phyloP scores from a whole-genome alignment of 345 rosid genomes.

The Punica granatum region DNA sequence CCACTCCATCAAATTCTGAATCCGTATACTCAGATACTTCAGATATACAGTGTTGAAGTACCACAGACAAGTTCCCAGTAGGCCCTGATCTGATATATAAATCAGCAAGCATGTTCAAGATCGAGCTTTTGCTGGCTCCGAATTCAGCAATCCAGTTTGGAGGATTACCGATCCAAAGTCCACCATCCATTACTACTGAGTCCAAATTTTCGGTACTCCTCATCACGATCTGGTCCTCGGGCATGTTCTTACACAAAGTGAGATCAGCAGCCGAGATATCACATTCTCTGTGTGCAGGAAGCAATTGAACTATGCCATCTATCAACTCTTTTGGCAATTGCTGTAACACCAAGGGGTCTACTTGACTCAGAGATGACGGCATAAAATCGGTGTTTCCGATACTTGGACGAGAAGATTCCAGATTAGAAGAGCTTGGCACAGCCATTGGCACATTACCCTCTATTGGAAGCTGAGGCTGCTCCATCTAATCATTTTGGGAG shows the following conservation, averaged over 20 bases:
- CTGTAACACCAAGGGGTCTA: conserved; percentile 66
- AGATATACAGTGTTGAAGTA: conserved; percentile 43
- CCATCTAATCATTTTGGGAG: conserved; percentile 13
- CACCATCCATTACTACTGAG: conserved; percentile 12
- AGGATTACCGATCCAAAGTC: conserved; percentile 74
- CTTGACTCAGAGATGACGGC: conserved; percentile 79
- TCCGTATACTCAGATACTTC: conserved; percentile 32
- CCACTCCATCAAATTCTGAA: conserved; percentile 15
- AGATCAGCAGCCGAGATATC: conserved; percentile 16
- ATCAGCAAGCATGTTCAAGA: conserved; percentile 45
- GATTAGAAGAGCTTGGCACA: conserved; percentile 22
- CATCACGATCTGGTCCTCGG: conserved; percentile 19
- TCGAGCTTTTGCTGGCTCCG: conserved; percentile 40
- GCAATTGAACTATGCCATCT: conserved; percentile 51
- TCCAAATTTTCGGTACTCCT: conserved; percentile 23
- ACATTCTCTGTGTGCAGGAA: conserved; percentile 48
- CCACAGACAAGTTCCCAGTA: conserved; percentile 39
- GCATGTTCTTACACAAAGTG: conserved; percentile 3
- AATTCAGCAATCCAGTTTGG: conserved; percentile 70
- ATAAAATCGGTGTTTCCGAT: conserved; percentile 39
- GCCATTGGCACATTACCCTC: conserved; percentile 16
- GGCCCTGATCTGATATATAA: conserved; percentile 43
- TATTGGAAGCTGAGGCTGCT: conserved; percentile 18
- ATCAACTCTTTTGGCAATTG: conserved; percentile 79
- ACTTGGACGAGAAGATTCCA: conserved; percentile 11